phyloP scores from a whole-genome alignment of 495 filamentous ascomycete genomes.

The Penicillium turbatum region DNA sequence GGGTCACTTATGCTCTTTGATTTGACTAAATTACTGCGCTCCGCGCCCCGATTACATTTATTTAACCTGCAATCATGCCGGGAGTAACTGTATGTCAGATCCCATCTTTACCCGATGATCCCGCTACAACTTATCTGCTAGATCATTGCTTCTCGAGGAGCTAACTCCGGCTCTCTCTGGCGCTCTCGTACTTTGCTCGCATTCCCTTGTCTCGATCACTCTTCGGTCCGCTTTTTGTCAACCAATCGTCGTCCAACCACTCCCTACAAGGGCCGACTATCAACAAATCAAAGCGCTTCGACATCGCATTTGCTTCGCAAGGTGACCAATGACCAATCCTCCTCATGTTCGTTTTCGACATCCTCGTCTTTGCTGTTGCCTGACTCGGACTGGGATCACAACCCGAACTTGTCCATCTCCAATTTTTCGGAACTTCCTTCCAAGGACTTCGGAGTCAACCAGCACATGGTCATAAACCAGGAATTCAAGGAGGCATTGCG shows the following conservation, averaged over 20 bases:
- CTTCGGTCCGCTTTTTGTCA: slow-evolving; percentile 30
- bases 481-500: slow-evolving; percentile 90
- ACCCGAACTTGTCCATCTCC: slow-evolving; percentile 68
- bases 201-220: slow-evolving; percentile 18
- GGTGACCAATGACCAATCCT: slow-evolving; percentile 9
- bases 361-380: slow-evolving; percentile 31
- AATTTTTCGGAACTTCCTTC: slow-evolving; percentile 84
- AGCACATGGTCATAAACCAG: slow-evolving; percentile 88
- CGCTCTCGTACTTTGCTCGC: slow-evolving; percentile 20
- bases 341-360: slow-evolving; percentile 36
- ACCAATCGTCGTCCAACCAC: slow-evolving; percentile 15
- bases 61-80: slow-evolving; percentile 29
- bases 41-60: slow-evolving; percentile 27
- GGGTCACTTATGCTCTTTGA: slow-evolving; percentile 20
- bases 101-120: slow-evolving; percentile 11
- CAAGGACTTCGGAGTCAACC: slow-evolving; percentile 87
- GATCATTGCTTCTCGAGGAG: slow-evolving; percentile 21
- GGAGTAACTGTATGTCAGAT: slow-evolving; percentile 31
- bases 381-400: slow-evolving; percentile 69
- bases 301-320: slow-evolving; percentile 19
- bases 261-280: slow-evolving; percentile 19
- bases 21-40: slow-evolving; percentile 18
- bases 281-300: slow-evolving; percentile 12
- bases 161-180: slow-evolving; percentile 22
- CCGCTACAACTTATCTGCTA: slow-evolving; percentile 16